Conservation (phyloP, 2,329 filamentous ascomycete genomes). For the Penicillium fuscoglaucum region DNA sequence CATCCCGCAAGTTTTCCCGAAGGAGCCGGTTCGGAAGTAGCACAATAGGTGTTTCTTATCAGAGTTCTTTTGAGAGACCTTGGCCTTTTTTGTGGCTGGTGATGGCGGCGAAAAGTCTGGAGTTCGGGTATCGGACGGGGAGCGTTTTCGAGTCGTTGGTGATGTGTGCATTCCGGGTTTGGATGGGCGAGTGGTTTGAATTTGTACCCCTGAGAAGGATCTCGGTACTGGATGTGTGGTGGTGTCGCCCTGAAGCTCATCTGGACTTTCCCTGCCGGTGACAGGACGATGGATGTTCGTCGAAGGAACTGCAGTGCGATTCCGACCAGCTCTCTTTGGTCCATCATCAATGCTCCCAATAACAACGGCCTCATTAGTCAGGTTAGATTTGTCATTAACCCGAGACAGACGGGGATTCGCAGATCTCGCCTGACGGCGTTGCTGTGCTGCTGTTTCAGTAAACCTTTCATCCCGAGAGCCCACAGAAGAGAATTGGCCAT, state of each 20-base stretch:
- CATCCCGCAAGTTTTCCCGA: conserved; percentile 11
- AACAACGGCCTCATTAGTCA: background rate
- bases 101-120: conserved; percentile 29
- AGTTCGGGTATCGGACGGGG: conserved; percentile 36
- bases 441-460: conserved; percentile 25
- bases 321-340: background rate
- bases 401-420: background rate
- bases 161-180: conserved; percentile 5
- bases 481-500: conserved; percentile 5
- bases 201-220: conserved; percentile 7
- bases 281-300: conserved; percentile 8
- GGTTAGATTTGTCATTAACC: background rate
- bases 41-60: conserved; percentile 15
- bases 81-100: conserved; percentile 17
- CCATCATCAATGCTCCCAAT: background rate
- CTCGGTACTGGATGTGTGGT: conserved; percentile 29
- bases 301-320: background rate
- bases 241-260: conserved; percentile 42
- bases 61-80: conserved; percentile 5
- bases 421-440: conserved; percentile 21
- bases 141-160: conserved; percentile 19
- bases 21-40: conserved; percentile 25
- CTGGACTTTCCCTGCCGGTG: conserved; percentile 38
- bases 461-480: conserved; percentile 27
- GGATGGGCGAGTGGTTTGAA: background rate